Evolutionary conservation across 2,329 filamentous ascomycete species (phyloP).

Genomic region (Orbilia ellipsospora): DNA sequence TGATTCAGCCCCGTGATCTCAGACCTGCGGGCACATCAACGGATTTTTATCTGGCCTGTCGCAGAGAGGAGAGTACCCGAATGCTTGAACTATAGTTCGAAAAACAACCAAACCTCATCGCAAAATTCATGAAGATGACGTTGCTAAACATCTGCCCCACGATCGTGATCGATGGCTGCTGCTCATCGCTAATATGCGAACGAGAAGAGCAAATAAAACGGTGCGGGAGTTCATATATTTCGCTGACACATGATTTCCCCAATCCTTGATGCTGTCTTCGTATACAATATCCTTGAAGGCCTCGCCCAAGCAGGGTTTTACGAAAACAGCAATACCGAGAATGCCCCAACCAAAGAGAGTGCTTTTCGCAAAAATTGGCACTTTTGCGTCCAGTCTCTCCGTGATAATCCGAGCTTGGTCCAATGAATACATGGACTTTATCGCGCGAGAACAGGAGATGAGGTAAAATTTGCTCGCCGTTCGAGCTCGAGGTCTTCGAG

Average conservation of each 20-base stretch:
- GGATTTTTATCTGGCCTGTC: slow-evolving; percentile 14
- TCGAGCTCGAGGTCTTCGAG: slow-evolving; percentile 47
- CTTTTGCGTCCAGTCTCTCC: slow-evolving; percentile 43
- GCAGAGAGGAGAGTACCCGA: slow-evolving; percentile 19
- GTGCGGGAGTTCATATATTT: slow-evolving; percentile 54
- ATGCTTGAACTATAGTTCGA: too few relatives aligned
- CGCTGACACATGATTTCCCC: slow-evolving; percentile 52
- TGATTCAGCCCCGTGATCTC: slow-evolving; percentile 55
- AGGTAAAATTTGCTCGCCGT: slow-evolving; percentile 36
- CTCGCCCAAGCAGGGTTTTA: slow-evolving; percentile 44
- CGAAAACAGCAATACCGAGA: slow-evolving; percentile 40
- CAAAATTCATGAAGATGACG: slow-evolving; percentile 34
- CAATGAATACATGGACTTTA: not conserved
- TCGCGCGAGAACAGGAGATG: slow-evolving; percentile 34
- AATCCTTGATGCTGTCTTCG: slow-evolving; percentile 52
- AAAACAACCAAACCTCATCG: not conserved
- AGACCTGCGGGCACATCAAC: slow-evolving; percentile 40
- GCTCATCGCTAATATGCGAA: slow-evolving; percentile 38
- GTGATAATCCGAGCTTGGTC: slow-evolving; percentile 55
- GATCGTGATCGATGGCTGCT: slow-evolving; percentile 43
- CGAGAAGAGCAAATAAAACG: slow-evolving; percentile 15
- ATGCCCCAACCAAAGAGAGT: slow-evolving; percentile 20
- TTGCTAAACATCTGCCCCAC: slow-evolving; percentile 46
- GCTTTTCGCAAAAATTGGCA: slow-evolving; percentile 39
- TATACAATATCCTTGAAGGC: slow-evolving; percentile 55